Percentiles rank a stretch among this genome's conserved stretches.
phyloP scores from a whole-genome alignment of 768 basidiomycete species.

The Cyclocybe cylindracea region DNA sequence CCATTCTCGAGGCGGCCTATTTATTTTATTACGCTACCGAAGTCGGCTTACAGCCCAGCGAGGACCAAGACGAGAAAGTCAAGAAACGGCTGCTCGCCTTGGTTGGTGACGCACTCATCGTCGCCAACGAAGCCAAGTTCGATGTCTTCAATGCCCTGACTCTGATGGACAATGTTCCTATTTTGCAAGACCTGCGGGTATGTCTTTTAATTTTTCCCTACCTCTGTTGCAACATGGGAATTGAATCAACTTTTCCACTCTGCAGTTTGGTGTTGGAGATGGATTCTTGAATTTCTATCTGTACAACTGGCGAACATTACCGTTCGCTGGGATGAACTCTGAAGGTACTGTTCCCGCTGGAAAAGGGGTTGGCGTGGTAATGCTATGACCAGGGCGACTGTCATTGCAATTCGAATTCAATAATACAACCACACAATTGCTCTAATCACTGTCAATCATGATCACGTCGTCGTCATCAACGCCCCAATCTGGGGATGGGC shows the following conservation, averaged over 20 bases:
- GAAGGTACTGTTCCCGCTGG: conserved; percentile 61
- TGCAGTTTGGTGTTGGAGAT: conserved; percentile 89
- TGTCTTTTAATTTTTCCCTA: conserved; percentile 13
- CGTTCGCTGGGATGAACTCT: conserved; percentile 68
- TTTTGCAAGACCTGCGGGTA: conserved; percentile 86
- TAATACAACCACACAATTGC: conserved; percentile 9
- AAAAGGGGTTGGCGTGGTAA: conserved; percentile 87
- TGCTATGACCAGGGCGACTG: conserved; percentile 49
- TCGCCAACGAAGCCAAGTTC: conserved; percentile 84
- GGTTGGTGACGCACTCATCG: conserved; percentile 75
- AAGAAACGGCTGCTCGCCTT: conserved; percentile 72
- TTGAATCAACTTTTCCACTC: neutral
- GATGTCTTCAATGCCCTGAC: conserved; percentile 97
- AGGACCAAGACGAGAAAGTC: conserved; percentile 62
- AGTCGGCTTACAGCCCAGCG: conserved; percentile 59
- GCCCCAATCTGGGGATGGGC: conserved; percentile 79
- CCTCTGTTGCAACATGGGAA: no score
- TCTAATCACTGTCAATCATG: conserved; percentile 79
- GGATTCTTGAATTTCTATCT: conserved; percentile 91
- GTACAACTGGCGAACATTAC: conserved; percentile 92
- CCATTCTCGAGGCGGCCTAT: conserved; percentile 88
- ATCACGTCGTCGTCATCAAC: conserved; percentile 86
- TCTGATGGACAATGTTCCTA: conserved; percentile 87
- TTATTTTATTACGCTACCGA: conserved; percentile 94
- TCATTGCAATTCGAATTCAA: neutral